These are phyloP conservation scores for Ophiocytium majus DNA, from an alignment of 352 stramenopile species.

Conservation along the genomic window DNA sequence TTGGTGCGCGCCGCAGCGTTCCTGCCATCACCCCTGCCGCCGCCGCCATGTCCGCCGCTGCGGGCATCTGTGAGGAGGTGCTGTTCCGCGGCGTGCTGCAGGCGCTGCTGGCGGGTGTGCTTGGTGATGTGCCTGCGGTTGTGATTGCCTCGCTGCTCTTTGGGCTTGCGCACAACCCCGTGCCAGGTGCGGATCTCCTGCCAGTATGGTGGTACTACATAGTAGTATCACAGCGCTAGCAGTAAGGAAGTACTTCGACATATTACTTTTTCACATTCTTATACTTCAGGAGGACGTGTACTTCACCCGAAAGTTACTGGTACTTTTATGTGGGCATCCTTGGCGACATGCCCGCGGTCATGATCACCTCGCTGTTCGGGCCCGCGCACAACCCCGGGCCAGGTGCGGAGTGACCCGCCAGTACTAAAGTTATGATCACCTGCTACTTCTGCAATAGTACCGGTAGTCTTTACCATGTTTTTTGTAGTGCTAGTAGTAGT, in stretches of 20 bases:
- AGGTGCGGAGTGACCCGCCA: neutral
- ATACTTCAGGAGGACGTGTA: no score
- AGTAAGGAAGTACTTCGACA: no score
- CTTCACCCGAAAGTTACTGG: no score
- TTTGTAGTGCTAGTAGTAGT: no score
- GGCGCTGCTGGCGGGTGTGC: neutral
- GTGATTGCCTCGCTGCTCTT: neutral
- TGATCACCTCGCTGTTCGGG: neutral
- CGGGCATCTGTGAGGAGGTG: neutral
- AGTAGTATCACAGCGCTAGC: no score
- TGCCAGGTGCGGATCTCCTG: neutral
- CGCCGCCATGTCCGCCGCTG: neutral
- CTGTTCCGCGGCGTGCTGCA: neutral
- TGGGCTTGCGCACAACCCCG: conserved; percentile 15
- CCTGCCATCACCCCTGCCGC: neutral
- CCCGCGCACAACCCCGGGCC: neutral
- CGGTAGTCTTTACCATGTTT: no score
- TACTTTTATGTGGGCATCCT: neutral
- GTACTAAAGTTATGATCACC: no score
- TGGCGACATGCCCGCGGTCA: neutral
- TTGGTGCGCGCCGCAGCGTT: neutral
- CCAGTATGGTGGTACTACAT: neutral
- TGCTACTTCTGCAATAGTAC: no score
- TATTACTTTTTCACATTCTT: no score
- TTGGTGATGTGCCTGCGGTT: conserved; percentile 10